Percentiles rank a stretch among this genome's conserved stretches.
Evolutionary conservation across 2,329 filamentous ascomycete species (phyloP).

Genomic region (Amylocarpus encephaloides): DNA sequence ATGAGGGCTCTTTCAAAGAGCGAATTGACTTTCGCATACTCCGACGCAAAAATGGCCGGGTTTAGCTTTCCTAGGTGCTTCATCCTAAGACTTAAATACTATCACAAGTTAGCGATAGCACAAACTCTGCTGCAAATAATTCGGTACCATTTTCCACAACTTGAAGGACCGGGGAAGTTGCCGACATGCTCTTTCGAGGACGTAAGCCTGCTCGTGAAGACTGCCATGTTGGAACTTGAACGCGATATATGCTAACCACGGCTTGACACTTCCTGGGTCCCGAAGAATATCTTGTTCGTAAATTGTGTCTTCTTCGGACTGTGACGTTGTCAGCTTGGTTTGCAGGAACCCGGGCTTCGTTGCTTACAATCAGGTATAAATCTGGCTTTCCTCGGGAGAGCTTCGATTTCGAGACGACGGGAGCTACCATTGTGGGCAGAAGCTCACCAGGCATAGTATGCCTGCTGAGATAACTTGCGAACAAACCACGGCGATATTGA

Average conservation of each 20-base stretch:
- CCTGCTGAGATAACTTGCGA: conserved; percentile 23
- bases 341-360: neutral
- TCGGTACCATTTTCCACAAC: conserved; percentile 88
- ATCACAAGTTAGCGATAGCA: conserved; percentile 15
- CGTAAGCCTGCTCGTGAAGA: conserved; percentile 74
- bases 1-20: conserved; percentile 91
- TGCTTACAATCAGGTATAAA: conserved; percentile 33
- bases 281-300: conserved; percentile 96
- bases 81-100: conserved; percentile 81
- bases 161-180: conserved; percentile 95
- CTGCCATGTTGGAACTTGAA: conserved; percentile 86
- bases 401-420: conserved; percentile 28
- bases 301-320: conserved; percentile 82
- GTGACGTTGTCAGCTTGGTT: conserved; percentile 26
- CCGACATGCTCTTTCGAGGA: conserved; percentile 84
- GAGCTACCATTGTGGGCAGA: conserved; percentile 31
- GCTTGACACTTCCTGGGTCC: conserved; percentile 77
- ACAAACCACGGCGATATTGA: conserved; percentile 16
- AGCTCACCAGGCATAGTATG: conserved; percentile 33
- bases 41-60: conserved; percentile 67
- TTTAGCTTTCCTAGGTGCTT: conserved; percentile 80
- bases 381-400: conserved; percentile 28
- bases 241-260: conserved; percentile 90
- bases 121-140: conserved; percentile 2
- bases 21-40: conserved; percentile 90